Percentiles rank a stretch among this genome's conserved stretches.
Evolutionary conservation across 1,139 yeast genomes (phyloP).

Genomic region (Candida dubliniensis): DNA sequence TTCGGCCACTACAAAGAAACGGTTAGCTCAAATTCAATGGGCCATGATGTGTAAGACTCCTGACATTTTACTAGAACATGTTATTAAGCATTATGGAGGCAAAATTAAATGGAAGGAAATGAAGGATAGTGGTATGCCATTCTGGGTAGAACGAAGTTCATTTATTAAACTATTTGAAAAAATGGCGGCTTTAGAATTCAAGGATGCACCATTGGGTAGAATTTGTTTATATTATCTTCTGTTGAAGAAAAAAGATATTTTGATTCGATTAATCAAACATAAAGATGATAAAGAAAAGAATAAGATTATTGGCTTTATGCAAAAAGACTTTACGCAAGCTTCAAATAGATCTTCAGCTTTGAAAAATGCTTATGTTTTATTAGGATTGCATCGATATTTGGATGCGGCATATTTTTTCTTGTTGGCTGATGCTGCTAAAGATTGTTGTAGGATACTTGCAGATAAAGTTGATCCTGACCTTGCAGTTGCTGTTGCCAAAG

Average conservation of each 20-base stretch:
- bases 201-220: constrained; percentile 67
- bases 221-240: constrained; percentile 80
- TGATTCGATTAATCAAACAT: constrained; percentile 83
- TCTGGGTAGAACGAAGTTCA: constrained; percentile 63
- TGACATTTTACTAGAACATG: constrained; percentile 57
- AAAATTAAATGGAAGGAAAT: constrained; percentile 62
- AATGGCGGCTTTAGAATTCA: constrained; percentile 69
- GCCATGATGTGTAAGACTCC: constrained; percentile 83
- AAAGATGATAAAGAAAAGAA: constrained; percentile 76
- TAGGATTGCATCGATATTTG: constrained; percentile 81
- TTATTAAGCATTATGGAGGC: constrained; percentile 48
- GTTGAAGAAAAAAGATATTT: constrained; percentile 69
- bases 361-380: constrained; percentile 87
- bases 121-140: constrained; percentile 62
- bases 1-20: neutral
- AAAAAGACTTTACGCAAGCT: constrained; percentile 68
- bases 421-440: constrained; percentile 73
- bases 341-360: constrained; percentile 88
- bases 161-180: constrained; percentile 59
- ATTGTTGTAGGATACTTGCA: constrained; percentile 72
- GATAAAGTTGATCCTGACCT: constrained; percentile 68
- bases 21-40: constrained; percentile 58
- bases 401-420: constrained; percentile 92
- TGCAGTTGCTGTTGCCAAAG: constrained; percentile 79
- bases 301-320: constrained; percentile 74